Conservation (phyloP, 1,139 yeast genomes). For the Yamadazyma blattariae region DNA sequence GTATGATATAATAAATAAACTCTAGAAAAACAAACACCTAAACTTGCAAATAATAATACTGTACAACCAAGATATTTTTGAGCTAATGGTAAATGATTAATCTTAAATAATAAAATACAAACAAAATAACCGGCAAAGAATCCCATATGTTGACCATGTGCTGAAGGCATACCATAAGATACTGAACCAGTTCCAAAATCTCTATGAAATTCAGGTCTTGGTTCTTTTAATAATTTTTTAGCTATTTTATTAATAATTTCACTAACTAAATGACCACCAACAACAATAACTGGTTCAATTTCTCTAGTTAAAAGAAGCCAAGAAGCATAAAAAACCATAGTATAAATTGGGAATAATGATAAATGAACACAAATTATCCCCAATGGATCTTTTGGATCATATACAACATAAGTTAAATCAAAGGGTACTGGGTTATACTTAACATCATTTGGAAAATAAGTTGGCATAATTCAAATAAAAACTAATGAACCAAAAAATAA, state of each 20-base stretch:
- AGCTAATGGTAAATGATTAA: constrained; percentile 18
- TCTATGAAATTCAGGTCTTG: constrained; percentile 67
- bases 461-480: constrained; percentile 17
- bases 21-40: constrained; percentile 67
- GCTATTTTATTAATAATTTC: constrained; percentile 70
- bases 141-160: constrained; percentile 95
- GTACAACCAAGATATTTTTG: constrained; percentile 23
- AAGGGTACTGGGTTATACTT: constrained; percentile 47
- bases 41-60: constrained; percentile 27
- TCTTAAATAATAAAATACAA: constrained; percentile 35
- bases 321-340: constrained; percentile 76
- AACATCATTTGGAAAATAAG: constrained; percentile 17
- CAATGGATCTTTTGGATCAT: constrained; percentile 62
- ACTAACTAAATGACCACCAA: constrained; percentile 81
- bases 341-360: constrained; percentile 79
- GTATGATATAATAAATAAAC: constrained; percentile 80
- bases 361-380: constrained; percentile 67
- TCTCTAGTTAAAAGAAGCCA: constrained; percentile 84
- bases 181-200: constrained; percentile 46
- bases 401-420: constrained; percentile 75
- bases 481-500: not conserved
- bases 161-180: constrained; percentile 96
- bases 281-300: constrained; percentile 77
- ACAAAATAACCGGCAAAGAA: constrained; percentile 67
- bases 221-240: constrained; percentile 63